A percentile compares a stretch with the other conserved stretches of the same genome.
Conservation (phyloP, 2,329 filamentous ascomycete genomes). For the Penicillium sp. region DNA sequence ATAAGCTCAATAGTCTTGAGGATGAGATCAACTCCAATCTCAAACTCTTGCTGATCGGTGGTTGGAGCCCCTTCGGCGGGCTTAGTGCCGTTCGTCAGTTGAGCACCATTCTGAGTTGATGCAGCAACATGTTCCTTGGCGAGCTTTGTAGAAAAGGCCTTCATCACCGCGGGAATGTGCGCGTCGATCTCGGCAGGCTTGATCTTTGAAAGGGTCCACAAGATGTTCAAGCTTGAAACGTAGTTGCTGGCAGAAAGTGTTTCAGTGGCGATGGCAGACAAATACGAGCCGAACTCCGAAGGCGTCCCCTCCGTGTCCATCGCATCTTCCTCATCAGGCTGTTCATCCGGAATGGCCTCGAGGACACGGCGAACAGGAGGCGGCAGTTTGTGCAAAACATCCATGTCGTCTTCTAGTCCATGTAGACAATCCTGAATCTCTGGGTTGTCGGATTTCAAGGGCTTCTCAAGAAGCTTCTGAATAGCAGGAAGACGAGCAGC, state of each 20-base stretch:
- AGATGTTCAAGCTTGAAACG: conserved; percentile 82
- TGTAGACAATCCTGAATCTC: conserved; percentile 94
- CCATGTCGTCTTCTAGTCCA: conserved; percentile 65
- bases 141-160: conserved; percentile 85
- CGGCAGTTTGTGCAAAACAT: conserved; percentile 68
- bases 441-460: conserved; percentile 79
- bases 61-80: conserved; percentile 44
- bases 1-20: conserved; percentile 94
- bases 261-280: conserved; percentile 84
- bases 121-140: conserved; percentile 86
- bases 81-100: conserved; percentile 39
- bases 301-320: conserved; percentile 71
- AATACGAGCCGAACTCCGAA: conserved; percentile 80
- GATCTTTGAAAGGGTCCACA: conserved; percentile 86
- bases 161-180: conserved; percentile 86
- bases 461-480: conserved; percentile 87
- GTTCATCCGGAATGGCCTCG: conserved; percentile 80
- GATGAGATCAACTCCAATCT: conserved; percentile 86
- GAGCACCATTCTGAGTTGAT: conserved; percentile 53
- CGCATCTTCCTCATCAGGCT: conserved; percentile 77
- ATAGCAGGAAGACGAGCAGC: conserved; percentile 71
- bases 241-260: conserved; percentile 78
- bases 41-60: conserved; percentile 68
- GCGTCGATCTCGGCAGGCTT: conserved; percentile 85
- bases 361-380: conserved; percentile 79